Conservation (phyloP, 73 alveolate genomes). For the Halteria grandinella region DNA sequence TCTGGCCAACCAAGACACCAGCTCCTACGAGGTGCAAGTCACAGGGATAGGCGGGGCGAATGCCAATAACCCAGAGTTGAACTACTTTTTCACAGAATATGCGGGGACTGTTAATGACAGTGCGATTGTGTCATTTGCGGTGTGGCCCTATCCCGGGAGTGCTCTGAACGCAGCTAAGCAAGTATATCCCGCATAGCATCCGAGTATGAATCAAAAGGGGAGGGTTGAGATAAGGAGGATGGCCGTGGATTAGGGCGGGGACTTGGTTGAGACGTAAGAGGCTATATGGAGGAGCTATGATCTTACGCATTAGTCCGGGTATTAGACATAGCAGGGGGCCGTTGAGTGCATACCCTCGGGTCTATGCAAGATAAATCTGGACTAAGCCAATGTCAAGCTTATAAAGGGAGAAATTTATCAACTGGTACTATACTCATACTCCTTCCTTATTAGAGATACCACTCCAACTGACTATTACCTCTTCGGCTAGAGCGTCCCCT, state of each 20-base stretch:
- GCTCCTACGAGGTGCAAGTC: conserved; percentile 1
- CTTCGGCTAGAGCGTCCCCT: conserved; percentile 10
- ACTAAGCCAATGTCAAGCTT: too few species aligned
- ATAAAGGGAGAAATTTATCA: conserved; percentile 27
- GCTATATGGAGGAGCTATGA: not conserved
- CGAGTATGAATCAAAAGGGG: conserved; percentile 5
- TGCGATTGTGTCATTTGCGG: conserved; percentile 13
- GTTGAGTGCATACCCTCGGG: too few species aligned
- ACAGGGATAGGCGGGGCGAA: not conserved
- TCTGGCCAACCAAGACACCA: not conserved
- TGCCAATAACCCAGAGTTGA: conserved; percentile 12
- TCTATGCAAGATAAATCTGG: too few species aligned
- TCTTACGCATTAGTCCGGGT: too few species aligned
- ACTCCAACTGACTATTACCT: conserved; percentile 2
- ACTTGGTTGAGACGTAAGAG: conserved; percentile 9
- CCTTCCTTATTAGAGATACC: not conserved
- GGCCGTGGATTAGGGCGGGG: conserved; percentile 28
- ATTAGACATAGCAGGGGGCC: too few species aligned
- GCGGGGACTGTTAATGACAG: conserved; percentile 30
- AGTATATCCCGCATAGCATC: conserved; percentile 27
- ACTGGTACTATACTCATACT: conserved; percentile 19
- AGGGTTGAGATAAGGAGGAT: conserved; percentile 29
- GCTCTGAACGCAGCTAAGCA: too few species aligned
- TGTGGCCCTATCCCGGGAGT: conserved; percentile 27
- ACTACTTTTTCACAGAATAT: conserved; percentile 14